Evolutionary conservation across 352 stramenopile genomes (phyloP).

Genomic region (Phytopythium ostracodes): DNA sequence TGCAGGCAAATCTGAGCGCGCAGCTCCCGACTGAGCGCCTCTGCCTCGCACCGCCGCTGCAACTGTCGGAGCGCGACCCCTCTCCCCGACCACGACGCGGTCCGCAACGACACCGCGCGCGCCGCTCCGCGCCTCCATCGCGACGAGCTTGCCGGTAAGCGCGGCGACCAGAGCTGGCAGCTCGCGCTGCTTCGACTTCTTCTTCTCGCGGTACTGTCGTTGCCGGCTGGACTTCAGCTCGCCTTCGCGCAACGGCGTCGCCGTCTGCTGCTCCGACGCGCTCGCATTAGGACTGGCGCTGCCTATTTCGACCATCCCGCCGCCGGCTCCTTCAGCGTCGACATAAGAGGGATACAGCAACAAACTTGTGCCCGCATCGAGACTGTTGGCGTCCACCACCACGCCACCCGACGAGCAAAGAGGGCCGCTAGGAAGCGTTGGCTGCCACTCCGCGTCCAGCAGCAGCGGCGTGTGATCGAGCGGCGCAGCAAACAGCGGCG

Average conservation of each 20-base stretch:
- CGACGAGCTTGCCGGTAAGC: neutral
- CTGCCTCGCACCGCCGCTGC: neutral
- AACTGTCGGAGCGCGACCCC: constrained; percentile 1
- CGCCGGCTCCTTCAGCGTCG: too few species aligned
- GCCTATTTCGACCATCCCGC: too few species aligned
- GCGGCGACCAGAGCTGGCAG: neutral
- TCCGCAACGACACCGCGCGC: neutral
- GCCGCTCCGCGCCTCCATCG: neutral
- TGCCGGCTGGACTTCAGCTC: neutral
- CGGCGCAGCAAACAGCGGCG: neutral
- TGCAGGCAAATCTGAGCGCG: neutral
- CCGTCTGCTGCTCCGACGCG: neutral
- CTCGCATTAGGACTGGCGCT: neutral
- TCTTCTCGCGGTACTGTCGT: neutral
- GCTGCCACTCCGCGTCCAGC: neutral
- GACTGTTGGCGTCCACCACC: neutral
- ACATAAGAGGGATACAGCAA: too few species aligned
- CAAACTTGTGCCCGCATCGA: neutral
- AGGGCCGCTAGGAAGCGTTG: neutral
- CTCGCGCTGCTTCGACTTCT: neutral
- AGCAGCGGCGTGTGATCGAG: neutral
- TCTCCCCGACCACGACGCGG: neutral
- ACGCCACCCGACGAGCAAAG: neutral
- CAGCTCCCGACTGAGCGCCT: constrained; percentile 3
- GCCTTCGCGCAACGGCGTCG: neutral